phyloP scores from a whole-genome alignment of 1,284 basidiomycete genomes.

The Austroboletus niveus region DNA sequence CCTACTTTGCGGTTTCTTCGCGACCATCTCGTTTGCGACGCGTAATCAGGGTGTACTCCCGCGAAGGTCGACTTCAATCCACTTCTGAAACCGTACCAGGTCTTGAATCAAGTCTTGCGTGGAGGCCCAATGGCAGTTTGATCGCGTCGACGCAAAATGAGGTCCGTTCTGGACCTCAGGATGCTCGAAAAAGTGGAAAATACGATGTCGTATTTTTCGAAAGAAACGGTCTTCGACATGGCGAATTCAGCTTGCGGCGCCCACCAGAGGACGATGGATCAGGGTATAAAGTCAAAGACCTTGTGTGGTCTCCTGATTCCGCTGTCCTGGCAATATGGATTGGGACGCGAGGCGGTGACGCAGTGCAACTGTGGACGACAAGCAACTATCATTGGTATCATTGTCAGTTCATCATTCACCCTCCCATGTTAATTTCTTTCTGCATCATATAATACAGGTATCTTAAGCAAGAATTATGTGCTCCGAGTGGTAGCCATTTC shows the following conservation, averaged over 20 bases:
- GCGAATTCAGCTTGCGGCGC: slow-evolving; percentile 79
- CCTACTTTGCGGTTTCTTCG: slow-evolving; percentile 84
- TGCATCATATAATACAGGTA: slow-evolving; percentile 53
- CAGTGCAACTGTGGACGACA: slow-evolving; percentile 95
- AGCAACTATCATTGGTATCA: slow-evolving; percentile 94
- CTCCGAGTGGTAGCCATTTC: slow-evolving; percentile 55
- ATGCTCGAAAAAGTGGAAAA: slow-evolving; percentile 62
- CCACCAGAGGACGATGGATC: slow-evolving; percentile 39
- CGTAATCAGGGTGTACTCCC: slow-evolving; percentile 77
- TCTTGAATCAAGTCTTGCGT: slow-evolving; percentile 78
- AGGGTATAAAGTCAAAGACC: slow-evolving; percentile 71
- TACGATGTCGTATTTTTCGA: slow-evolving; percentile 96
- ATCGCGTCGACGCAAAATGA: slow-evolving; percentile 85
- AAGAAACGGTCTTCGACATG: slow-evolving; percentile 89
- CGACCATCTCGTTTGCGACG: slow-evolving; percentile 49
- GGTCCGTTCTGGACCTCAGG: slow-evolving; percentile 64
- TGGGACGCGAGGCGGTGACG: slow-evolving; percentile 62
- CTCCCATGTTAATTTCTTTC: slow-evolving; percentile 2
- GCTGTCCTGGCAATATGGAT: slow-evolving; percentile 86
- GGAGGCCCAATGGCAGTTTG: slow-evolving; percentile 88
- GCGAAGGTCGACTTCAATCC: slow-evolving; percentile 77
- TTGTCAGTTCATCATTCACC: slow-evolving; percentile 3
- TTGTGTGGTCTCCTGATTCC: slow-evolving; percentile 90
- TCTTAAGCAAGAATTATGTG: slow-evolving; percentile 82
- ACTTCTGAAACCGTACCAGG: slow-evolving; percentile 86